Evolutionary conservation across 2,329 filamentous ascomycete genomes (phyloP).

Genomic region (Monilinia vaccinii-corymbosi): DNA sequence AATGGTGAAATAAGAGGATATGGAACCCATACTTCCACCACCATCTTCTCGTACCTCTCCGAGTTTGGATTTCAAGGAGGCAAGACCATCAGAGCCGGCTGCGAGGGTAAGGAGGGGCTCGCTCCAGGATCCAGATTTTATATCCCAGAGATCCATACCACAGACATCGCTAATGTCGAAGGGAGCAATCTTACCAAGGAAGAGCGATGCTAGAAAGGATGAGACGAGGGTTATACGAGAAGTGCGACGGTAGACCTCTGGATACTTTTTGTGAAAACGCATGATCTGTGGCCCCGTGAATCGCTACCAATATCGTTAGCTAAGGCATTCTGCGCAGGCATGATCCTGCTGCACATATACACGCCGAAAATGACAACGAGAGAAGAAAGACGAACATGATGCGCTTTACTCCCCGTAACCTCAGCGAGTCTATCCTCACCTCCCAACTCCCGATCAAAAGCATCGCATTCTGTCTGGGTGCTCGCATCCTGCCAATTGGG

Average conservation of each 20-base stretch:
- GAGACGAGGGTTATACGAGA: constrained; percentile 87
- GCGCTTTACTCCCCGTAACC: constrained; percentile 82
- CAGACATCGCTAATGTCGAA: constrained; percentile 93
- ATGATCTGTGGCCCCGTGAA: constrained; percentile 98
- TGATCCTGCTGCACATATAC: background rate
- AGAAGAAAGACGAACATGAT: constrained; percentile 62
- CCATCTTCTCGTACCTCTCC: constrained; percentile 74
- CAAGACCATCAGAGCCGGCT: constrained; percentile 48
- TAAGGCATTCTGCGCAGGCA: background rate
- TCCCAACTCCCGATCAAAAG: constrained; percentile 69
- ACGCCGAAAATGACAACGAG: background rate
- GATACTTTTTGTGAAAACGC: constrained; percentile 71
- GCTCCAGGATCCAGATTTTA: constrained; percentile 63
- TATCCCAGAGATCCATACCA: constrained; percentile 96
- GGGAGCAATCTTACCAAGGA: constrained; percentile 76
- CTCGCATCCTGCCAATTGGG: constrained; percentile 98
- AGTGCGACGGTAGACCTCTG: constrained; percentile 72
- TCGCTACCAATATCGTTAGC: constrained; percentile 43
- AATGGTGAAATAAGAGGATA: constrained; percentile 69
- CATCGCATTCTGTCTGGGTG: constrained; percentile 84
- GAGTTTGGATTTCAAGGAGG: constrained; percentile 65
- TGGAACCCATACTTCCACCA: constrained; percentile 64
- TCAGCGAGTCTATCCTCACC: constrained; percentile 60
- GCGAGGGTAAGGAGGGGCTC: constrained; percentile 66
- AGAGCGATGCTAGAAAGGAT: constrained; percentile 85